These are phyloP conservation scores for Crithidia fasciculata DNA, from an alignment of 208 protist species.

Conservation along the genomic window DNA sequence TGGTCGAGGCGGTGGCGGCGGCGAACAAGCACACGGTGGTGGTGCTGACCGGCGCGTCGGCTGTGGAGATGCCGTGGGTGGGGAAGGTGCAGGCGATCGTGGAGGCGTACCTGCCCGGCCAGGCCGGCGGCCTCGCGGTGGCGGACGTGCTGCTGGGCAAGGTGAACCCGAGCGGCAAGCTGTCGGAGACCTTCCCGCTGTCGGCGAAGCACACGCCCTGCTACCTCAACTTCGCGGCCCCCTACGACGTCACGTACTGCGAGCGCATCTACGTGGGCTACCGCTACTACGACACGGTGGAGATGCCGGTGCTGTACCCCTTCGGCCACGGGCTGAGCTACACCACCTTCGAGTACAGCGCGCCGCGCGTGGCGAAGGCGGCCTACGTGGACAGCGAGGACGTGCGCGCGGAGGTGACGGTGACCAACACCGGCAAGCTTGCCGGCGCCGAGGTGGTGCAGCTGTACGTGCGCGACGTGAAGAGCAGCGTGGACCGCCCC, in stretches of 20 bases:
- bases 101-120: conserved; percentile 14
- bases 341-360: conserved; percentile 15
- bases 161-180: conserved; percentile 16
- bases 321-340: conserved; percentile 16
- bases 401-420: conserved; percentile 10
- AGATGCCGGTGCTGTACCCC: conserved; percentile 1
- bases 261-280: conserved; percentile 11
- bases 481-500: conserved; percentile 12
- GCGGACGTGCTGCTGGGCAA: conserved; percentile 15
- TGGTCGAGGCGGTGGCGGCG: conserved; percentile 9
- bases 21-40: conserved; percentile 10
- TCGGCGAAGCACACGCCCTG: background rate
- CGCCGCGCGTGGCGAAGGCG: conserved; percentile 9
- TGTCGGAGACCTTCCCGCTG: conserved; percentile 7
- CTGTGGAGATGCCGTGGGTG: conserved; percentile 14
- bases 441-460: conserved; percentile 11
- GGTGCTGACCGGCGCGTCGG: conserved; percentile 10
- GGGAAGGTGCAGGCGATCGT: conserved; percentile 8
- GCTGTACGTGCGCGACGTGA: conserved; percentile 16
- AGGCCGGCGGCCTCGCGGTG: conserved; percentile 3
- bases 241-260: conserved; percentile 1
- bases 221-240: background rate
- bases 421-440: conserved; percentile 11
- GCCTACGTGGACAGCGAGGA: conserved; percentile 9
- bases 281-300: conserved; percentile 5